Evolutionary conservation across 2,329 filamentous ascomycete genomes (phyloP), one percentile per base, ranked within the genome.

Genomic region (Grosmannia penicillata): DNA sequence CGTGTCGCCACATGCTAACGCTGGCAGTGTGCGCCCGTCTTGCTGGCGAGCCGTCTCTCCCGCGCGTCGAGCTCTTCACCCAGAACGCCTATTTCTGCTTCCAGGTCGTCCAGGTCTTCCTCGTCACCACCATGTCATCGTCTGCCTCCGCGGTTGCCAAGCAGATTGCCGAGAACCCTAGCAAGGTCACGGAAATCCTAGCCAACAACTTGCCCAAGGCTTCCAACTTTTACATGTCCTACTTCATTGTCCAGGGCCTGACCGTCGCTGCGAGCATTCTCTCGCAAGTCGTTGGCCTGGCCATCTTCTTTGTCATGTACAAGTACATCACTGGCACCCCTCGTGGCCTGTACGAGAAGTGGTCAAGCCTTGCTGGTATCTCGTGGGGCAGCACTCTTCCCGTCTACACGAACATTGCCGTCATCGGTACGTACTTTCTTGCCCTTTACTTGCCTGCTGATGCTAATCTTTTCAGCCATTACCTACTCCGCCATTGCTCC

Each of bases 201-300:
- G 79, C 86, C 1, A 52, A 66, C 14, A 80, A 82, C 42, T 66
- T 98, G 6, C 91, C 91, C 15, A 78, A 73, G 40, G 78, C 85
- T 0, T 87, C 86, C 43, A 96, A 93, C 60, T 93, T 96, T 54
- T 98, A 95, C 58, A 78, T 96, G 17, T 84, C 81, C 0, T 98
- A 96, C 61, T 93, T 98, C 47, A 75, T 96, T 24, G 73, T 98
- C 3, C 91, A 96, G 57, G 93, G 89, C 25, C 58, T 96, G 41
- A 79, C 78, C 2, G 76, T 89, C 44, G 81, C 85, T 4, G 71
- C 83, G 0, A 72, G 78, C 33, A 72, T 82, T 1, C 58, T 96
- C 6, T 66, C 93, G 3, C 84, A 93, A 48, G 54, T 68, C 0
- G 61, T 65, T 13, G 84, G 85, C 14, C 68, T 96, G 36, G 58